Base-by-base conservation (phyloP, 768 basidiomycete genomes). In the Lyophyllum shimeji region DNA sequence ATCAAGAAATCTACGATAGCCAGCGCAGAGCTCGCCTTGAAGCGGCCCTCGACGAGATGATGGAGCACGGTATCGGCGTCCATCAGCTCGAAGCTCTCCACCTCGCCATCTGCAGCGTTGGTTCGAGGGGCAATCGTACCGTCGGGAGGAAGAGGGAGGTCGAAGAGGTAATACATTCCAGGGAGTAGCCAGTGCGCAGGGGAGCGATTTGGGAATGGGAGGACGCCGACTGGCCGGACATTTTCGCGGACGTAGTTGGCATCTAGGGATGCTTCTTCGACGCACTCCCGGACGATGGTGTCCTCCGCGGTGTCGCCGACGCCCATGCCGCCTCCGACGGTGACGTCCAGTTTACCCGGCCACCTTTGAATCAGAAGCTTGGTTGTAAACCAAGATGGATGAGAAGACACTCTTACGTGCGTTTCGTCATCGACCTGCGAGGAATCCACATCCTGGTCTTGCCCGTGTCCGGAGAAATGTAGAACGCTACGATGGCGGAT, bases 151-250 rank as follows among this genome's bases (percentile, higher is more conserved):
- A 79, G 65, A 12, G 71, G 69, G 11, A 80, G 69, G 34, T 79
- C 77, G 49, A 74, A 79, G 33, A 76, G 69, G 54, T 76, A 74
- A 59, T 79, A 79, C 18, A 77, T 63, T 20, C 76, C 75, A 5
- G 78, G 78, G n/a, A 79, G 61, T 17, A 77, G 66, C 75, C 75
- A 79, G 39, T 68, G 68, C 17, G 69, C 63, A 7, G 74, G 75
- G 0, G 77, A 77, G 17, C 75, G 77, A 53, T 78, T 75, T 50
- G 69, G 70, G 61, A 67, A 79, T 20, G 72, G 70, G 18, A 79
- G 62, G 46, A 72, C 67, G 18, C 77, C 77, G 7, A 69, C 71
- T 3, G 71, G 63, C 11, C 69, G 69, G 23, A 67, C 65, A 54
- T 66, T 59, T 17, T 64, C 50, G 54, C 47, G 60, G 48, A 79